A percentile compares a stretch with the other conserved stretches of the same genome.
Conservation (phyloP, 208 protist species). For the Paratrypanosoma confusum region DNA sequence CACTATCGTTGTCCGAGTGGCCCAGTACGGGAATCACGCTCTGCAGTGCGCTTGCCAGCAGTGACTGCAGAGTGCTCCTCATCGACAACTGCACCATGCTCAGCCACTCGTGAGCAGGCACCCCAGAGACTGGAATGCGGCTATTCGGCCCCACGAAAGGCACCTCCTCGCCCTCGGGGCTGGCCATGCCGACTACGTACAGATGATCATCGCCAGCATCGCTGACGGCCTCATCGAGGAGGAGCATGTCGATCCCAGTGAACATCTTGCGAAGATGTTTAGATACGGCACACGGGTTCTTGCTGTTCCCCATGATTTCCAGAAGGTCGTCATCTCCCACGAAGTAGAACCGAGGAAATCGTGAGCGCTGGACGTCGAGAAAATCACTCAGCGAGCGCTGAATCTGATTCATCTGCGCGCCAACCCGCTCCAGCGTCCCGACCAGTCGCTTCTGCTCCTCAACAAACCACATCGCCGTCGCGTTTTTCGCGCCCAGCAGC, state of each 20-base stretch:
- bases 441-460: constrained; percentile 84
- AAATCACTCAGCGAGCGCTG: constrained; percentile 97
- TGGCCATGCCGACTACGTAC: constrained; percentile 83
- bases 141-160: constrained; percentile 31
- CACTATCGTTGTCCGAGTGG: constrained; percentile 11
- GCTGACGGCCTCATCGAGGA: constrained; percentile 23
- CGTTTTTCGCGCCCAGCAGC: constrained; percentile 17
- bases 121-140: constrained; percentile 41
- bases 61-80: constrained; percentile 72
- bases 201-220: constrained; percentile 4
- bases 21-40: constrained; percentile 31
- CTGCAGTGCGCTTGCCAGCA: too few species aligned
- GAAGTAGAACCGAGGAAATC: constrained; percentile 99
- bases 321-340: constrained; percentile 99
- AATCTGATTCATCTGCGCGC: constrained; percentile 86
- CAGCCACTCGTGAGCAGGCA: constrained; percentile 93
- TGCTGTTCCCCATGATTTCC: constrained; percentile 98
- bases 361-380: constrained; percentile 93
- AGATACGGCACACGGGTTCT: constrained; percentile 87
- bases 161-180: constrained; percentile 90
- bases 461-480: constrained; percentile 81
- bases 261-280: constrained; percentile 99
- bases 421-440: constrained; percentile 85
- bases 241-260: constrained; percentile 91
- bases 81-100: constrained; percentile 84